Evolutionary conservation across 2,329 filamentous ascomycete species (phyloP), one percentile per base, ranked within the genome.

Genomic region (Diplodia mutila): DNA sequence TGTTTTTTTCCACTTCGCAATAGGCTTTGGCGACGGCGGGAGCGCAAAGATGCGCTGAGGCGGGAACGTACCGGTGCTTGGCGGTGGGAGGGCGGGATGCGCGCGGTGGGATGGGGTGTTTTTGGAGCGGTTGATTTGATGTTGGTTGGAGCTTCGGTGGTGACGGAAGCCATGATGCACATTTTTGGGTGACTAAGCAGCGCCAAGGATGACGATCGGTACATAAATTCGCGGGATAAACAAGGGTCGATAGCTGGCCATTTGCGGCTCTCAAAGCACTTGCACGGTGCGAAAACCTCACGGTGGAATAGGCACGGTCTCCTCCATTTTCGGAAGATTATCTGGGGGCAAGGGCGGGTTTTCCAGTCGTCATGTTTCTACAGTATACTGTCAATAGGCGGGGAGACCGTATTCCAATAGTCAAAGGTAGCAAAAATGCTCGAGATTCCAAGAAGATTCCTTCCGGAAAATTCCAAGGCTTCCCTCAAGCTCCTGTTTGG

Each of bases 121-220:
- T n/a, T n/a, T n/a, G n/a, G n/a, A n/a, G n/a, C n/a, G n/a, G n/a
- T 11, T 61, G 54, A 11, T 48, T 46, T 29, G 65, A 34, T 57
- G 65, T 53, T 53, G 65, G 12, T 32, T 32, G 29, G 29, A 65
- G 61, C 49, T 32, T 65, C 51, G 54, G 29, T 53, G 65, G 54
- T 46, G 46, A 55, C 53, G 53, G 42, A n/a, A 25, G 25, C 34
- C 42, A 53, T 67, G 54, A 61, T 67, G 64, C 64, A 65, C 63
- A 59, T 66, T 67, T 67, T 67, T 67, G 65, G 48, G 48, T 67
- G 65, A 67, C 65, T 67, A 67, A 67, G 65, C 54, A 49, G 23
- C n/a, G 65, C 65, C 65, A 67, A 67, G 65, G 11, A 23, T 34
- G 18, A 37, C 18, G 64, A n/a, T 59, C 18, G 12, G 37, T 25